Base-by-base conservation (phyloP, 164 flowering plant species). In the Saururus chinensis region DNA sequence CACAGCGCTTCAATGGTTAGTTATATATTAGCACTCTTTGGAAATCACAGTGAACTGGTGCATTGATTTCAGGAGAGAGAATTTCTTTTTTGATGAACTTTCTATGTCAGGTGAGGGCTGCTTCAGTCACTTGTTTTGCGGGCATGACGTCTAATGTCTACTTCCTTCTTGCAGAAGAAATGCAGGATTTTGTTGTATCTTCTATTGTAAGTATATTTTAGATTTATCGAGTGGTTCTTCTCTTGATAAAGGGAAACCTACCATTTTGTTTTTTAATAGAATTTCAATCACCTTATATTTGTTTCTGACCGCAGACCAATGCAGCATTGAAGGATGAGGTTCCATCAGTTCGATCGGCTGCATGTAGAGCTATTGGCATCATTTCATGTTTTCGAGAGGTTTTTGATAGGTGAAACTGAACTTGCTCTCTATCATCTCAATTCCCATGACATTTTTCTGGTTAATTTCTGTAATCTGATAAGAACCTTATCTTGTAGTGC, bases 301-400 rank as follows among this genome's bases (percentile, higher is more conserved):
- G 26, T 20, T 41, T 26, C 51, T 52, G 60, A 49, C 45, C 59
- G 70, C 59, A 92, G 98, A 73, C 84, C 23, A 60, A 66, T 58
- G 81, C 82, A 66, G 95, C 95, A 49, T 53, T 79, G 22, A 69
- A 70, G 60, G 92, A 88, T 72, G 83, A 72, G 64, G 84, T 74
- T 61, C 81, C 98, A 66, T 80, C 88, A 37, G 98, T 93, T 41
- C 82, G 89, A 66, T 86, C 95, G 63, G 95, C 95, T 71, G 96
- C 95, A 67, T 93, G 98, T 75, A 89, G 98, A 61, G 92, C 97
- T 60, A 81, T 93, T 74, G 98, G 98, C 40, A 87, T 89, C 59
- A 84, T 88, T 60, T 73, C 89, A 67, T 85, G 87, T 73, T 89
- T 92, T 71, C 93, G 77, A 37, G 76, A 81, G 69, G 78, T 80